Conservation (phyloP, 1,139 yeast genomes). For the Yamadazyma dendronema region DNA sequence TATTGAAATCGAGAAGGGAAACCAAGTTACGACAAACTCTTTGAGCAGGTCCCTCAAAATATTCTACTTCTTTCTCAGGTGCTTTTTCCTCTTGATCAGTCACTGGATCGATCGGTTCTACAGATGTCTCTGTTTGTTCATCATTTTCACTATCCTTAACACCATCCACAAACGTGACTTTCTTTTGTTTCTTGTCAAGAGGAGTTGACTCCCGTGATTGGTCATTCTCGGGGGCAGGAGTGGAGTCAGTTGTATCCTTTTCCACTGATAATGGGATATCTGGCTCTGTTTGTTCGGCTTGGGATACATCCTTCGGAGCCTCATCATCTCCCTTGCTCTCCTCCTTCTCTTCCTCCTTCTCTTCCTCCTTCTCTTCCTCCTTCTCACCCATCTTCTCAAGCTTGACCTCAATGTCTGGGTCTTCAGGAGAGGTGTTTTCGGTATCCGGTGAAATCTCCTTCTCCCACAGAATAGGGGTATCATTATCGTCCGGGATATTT, state of each 20-base stretch:
- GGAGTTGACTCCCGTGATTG: conserved; percentile 5
- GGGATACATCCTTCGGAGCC: background rate
- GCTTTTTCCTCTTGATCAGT: conserved; percentile 5
- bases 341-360: background rate
- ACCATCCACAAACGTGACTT: conserved; percentile 33
- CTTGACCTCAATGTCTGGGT: conserved; percentile 1
- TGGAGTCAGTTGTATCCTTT: conserved; percentile 3
- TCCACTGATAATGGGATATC: conserved; percentile 1
- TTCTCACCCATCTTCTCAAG: background rate
- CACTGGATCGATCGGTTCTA: background rate
- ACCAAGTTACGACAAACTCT: conserved; percentile 52
- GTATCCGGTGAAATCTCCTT: background rate
- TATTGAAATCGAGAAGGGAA: conserved; percentile 46
- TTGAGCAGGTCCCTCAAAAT: conserved; percentile 66
- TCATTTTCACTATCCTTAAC: conserved; percentile 13
- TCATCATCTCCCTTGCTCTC: too few species aligned
- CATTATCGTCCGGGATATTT: background rate
- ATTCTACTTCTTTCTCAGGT: conserved; percentile 15
- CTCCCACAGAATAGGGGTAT: background rate
- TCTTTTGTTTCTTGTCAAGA: conserved; percentile 11
- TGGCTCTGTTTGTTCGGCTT: conserved; percentile 1
- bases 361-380: background rate
- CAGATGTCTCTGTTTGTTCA: background rate
- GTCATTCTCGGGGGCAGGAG: background rate
- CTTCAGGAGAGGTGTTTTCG: background rate